phyloP scores from a whole-genome alignment of 345 rosid species.

The Eutrema japonicum region DNA sequence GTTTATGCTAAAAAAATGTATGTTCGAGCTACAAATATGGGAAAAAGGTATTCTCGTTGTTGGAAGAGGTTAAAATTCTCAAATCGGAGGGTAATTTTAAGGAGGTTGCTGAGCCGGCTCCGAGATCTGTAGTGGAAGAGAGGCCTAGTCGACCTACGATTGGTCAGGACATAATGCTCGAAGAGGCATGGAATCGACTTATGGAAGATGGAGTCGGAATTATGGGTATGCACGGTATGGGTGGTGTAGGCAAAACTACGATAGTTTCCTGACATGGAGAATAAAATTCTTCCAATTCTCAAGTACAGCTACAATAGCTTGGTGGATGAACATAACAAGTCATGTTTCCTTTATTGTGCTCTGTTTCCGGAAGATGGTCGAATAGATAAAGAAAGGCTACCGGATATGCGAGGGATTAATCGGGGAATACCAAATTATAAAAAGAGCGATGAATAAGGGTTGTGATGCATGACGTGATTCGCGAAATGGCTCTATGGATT shows the following conservation, averaged over 20 bases:
- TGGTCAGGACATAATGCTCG: constrained; percentile 29
- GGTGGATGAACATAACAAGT: not conserved
- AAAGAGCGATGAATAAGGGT: constrained; percentile 38
- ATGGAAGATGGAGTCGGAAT: not conserved
- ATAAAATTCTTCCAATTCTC: constrained; percentile 36
- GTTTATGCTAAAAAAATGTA: not conserved
- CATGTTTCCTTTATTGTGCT: constrained; percentile 52
- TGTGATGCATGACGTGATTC: constrained; percentile 50
- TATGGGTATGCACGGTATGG: constrained; percentile 39
- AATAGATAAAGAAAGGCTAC: constrained; percentile 34
- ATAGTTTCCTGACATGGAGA: constrained; percentile 27
- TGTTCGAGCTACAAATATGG: constrained; percentile 3
- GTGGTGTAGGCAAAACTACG: constrained; percentile 47
- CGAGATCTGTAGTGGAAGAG: not conserved
- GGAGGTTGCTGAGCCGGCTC: not conserved
- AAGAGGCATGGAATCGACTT: constrained; percentile 22
- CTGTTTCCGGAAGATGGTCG: constrained; percentile 43
- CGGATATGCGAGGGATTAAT: constrained; percentile 44
- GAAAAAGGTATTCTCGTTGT: not conserved
- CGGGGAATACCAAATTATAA: not conserved
- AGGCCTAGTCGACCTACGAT: not conserved
- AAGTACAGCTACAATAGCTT: constrained; percentile 47
- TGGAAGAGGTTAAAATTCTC: not conserved
- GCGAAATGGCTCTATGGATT: constrained; percentile 54
- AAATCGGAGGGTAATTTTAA: constrained; percentile 2